Base-by-base conservation (phyloP, 306 rosid species). In the Delonix regia region DNA sequence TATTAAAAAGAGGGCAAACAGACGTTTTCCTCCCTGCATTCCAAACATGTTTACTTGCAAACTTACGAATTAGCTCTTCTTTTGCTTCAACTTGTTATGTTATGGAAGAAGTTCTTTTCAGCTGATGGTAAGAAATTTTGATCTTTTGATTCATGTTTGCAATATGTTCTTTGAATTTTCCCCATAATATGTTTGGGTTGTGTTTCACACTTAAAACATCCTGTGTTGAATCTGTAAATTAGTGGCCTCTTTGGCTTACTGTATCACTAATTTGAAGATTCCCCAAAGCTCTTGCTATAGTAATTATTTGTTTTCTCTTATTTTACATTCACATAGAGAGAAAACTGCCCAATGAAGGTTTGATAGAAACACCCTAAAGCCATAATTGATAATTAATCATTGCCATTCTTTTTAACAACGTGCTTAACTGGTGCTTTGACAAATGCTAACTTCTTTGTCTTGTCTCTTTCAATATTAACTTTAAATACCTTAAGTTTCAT, bases 91-190 rank as follows among this genome's bases (percentile, higher is more conserved):
- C 33, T 16, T 77, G 27, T 51, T 5, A 61, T 70, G 8, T 39
- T 9, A 21, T 80, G 68, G 98, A 91, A 65, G 94, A 95, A 64
- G 81, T 89, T 67, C 67, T 95, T 66, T 93, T 92, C 82, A 86
- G 89, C 81, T 78, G 86, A 88, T 34, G 93, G 99, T 90, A 10
- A 30, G 33, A 30, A 30, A 30, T 30, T 30, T 4, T 30, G 4
- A 30, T 30, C 33, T 30, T 30, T 30, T 30, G 33, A 4, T 1
- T 30, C 4, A 30, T 30, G 33, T 4, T 30, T 30, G 2, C 4
- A 30, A 4, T 30, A 30, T 30, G 4, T 4, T 1, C 33, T 30
- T 30, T 30, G 33, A 30, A 51, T 30, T 4, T 1, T 30, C 4
- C 4, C 2, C 33, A 30, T 30, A 30, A 1, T 30, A 30, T 30